phyloP scores from a whole-genome alignment of 2,329 filamentous ascomycete genomes.

The Curvularia spicifera region DNA sequence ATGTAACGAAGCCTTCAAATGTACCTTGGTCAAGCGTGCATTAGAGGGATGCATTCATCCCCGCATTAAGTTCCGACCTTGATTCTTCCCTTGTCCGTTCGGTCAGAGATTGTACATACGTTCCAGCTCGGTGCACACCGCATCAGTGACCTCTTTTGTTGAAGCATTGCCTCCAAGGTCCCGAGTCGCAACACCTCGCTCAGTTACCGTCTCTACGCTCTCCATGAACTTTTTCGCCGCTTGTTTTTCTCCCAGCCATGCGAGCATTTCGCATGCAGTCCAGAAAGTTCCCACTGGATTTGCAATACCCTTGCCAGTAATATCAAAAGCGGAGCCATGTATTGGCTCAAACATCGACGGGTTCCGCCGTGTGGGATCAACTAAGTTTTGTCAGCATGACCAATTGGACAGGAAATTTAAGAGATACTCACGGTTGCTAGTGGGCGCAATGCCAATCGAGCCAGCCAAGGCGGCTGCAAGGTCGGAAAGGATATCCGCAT shows the following conservation, averaged over 20 bases:
- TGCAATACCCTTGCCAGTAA: conserved; percentile 62
- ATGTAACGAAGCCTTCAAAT: background rate
- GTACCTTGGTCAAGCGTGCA: background rate
- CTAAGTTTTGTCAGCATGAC: conserved; percentile 21
- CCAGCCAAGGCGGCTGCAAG: conserved; percentile 73
- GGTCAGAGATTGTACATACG: conserved; percentile 15
- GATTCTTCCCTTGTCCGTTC: background rate
- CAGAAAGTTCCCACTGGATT: conserved; percentile 67
- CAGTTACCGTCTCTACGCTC: conserved; percentile 61
- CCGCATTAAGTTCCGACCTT: background rate
- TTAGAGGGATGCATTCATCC: background rate
- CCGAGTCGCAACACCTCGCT: conserved; percentile 59
- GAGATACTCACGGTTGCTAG: conserved; percentile 59
- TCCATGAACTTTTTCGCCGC: conserved; percentile 59
- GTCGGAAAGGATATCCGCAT: conserved; percentile 73
- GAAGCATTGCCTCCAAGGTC: conserved; percentile 59
- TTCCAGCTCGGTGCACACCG: conserved; percentile 51
- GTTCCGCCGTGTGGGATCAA: conserved; percentile 67
- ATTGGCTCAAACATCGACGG: conserved; percentile 70
- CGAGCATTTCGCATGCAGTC: conserved; percentile 65
- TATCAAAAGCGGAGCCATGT: conserved; percentile 65
- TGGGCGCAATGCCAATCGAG: conserved; percentile 74
- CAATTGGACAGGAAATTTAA: too few species aligned
- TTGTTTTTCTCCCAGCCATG: conserved; percentile 62
- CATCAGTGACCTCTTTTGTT: conserved; percentile 54